Percentiles rank a stretch among this genome's conserved stretches.
These are phyloP conservation scores for Solanum paucissectum DNA, from an alignment of 257 asterid genomes.

Conservation along the genomic window DNA sequence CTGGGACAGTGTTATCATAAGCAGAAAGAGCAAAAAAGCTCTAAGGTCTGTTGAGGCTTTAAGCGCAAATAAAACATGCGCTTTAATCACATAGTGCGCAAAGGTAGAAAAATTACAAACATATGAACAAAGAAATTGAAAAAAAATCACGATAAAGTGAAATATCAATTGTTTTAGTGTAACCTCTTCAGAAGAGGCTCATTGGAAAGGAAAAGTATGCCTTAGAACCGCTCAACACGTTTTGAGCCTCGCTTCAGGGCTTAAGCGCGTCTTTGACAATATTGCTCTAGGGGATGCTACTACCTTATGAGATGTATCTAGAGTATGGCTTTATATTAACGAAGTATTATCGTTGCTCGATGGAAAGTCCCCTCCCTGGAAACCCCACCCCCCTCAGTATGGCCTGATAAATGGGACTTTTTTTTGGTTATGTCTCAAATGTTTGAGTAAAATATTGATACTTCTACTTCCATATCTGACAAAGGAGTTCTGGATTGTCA, in stretches of 20 bases:
- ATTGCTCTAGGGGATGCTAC: not conserved
- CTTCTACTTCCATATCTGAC: not conserved
- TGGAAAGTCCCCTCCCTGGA: not conserved
- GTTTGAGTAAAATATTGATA: not conserved
- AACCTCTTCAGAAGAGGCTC: not conserved
- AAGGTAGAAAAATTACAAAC: not conserved
- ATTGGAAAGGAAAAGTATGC: not conserved
- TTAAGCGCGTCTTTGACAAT: not conserved
- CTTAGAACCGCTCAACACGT: not conserved
- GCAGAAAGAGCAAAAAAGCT: not conserved
- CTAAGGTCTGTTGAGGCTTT: not conserved
- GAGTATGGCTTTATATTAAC: not conserved
- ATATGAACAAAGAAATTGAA: not conserved
- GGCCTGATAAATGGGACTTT: not conserved
- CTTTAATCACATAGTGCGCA: not conserved
- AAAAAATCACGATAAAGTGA: not conserved
- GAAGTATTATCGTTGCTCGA: not conserved
- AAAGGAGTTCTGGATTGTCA: slow-evolving; percentile 18
- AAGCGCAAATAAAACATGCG: not conserved
- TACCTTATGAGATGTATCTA: not conserved
- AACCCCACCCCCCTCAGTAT: not conserved
- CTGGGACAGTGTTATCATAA: not conserved
- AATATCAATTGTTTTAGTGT: not conserved
- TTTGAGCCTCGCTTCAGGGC: not conserved
- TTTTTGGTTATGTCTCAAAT: not conserved